Conservation (phyloP, 176 grass and related monocot species). For the Lolium perenne region DNA sequence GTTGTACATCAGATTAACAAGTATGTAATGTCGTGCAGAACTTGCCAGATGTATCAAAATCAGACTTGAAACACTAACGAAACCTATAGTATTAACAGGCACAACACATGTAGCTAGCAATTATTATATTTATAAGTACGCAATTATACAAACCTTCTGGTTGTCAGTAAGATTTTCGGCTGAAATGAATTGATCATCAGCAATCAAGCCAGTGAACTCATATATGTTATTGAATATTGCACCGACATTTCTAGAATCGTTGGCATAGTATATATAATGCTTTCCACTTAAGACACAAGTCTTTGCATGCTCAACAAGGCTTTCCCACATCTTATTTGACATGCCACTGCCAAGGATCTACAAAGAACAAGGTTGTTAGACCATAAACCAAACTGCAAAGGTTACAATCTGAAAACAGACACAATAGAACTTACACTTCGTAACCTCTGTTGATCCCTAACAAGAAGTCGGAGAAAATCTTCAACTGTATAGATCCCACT, state of each 20-base stretch:
- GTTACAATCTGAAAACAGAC: constrained; percentile 30
- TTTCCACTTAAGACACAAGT: constrained; percentile 90
- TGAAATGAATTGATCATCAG: constrained; percentile 80
- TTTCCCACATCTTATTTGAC: constrained; percentile 99
- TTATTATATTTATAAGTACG: constrained; percentile 5
- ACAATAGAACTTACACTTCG: constrained; percentile 68
- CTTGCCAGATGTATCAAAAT: not conserved
- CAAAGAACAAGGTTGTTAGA: constrained; percentile 37
- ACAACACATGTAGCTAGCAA: constrained; percentile 24
- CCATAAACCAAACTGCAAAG: constrained; percentile 33
- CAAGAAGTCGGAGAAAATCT: constrained; percentile 93
- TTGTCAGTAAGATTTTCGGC: constrained; percentile 78
- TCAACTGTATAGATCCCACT: constrained; percentile 77
- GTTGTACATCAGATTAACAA: not conserved
- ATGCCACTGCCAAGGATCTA: constrained; percentile 85
- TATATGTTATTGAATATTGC: constrained; percentile 97
- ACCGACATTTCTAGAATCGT: constrained; percentile 66
- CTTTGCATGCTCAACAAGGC: constrained; percentile 93
- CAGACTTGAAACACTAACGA: not conserved
- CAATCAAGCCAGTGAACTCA: constrained; percentile 86
- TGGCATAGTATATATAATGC: constrained; percentile 78
- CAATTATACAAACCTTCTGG: constrained; percentile 65
- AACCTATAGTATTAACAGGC: constrained; percentile 23
- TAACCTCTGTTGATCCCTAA: constrained; percentile 76
- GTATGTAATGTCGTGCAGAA: not conserved